phyloP scores from a whole-genome alignment of 768 basidiomycete genomes.

The Lanmaoa rubissima region DNA sequence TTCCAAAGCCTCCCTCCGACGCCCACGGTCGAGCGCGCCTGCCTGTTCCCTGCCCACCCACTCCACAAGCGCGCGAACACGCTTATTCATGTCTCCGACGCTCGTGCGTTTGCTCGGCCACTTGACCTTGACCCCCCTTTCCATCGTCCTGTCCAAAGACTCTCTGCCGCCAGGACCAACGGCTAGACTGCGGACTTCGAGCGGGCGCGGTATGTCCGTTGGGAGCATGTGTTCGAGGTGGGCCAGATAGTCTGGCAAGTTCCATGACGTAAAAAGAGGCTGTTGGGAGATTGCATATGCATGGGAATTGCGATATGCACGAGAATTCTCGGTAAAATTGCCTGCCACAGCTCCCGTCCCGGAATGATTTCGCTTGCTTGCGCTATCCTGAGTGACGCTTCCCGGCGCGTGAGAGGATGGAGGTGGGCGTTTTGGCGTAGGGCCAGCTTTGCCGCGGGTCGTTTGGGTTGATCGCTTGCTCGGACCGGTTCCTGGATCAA shows the following conservation, averaged over 20 bases:
- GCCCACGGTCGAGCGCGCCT: constrained; percentile 64
- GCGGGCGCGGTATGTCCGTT: constrained; percentile 66
- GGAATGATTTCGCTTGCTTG: constrained; percentile 48
- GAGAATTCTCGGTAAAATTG: constrained; percentile 48
- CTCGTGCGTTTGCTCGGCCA: constrained; percentile 96
- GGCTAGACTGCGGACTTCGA: constrained; percentile 61
- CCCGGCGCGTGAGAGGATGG: constrained; percentile 30
- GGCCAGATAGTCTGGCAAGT: constrained; percentile 88
- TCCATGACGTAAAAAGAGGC: constrained; percentile 82
- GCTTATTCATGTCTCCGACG: constrained; percentile 96
- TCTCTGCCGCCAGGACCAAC: constrained; percentile 45
- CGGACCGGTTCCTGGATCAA: constrained; percentile 35
- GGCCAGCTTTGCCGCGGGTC: constrained; percentile 35
- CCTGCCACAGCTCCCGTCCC: constrained; percentile 35
- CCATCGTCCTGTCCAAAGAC: constrained; percentile 58
- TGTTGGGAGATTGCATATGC: constrained; percentile 78
- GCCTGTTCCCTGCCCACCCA: constrained; percentile 93
- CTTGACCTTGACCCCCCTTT: constrained; percentile 83
- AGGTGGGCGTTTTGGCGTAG: constrained; percentile 32
- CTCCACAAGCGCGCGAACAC: constrained; percentile 84
- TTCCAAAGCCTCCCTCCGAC: constrained; percentile 66
- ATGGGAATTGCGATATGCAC: constrained; percentile 77
- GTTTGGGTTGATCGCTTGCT: constrained; percentile 40
- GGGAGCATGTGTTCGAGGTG: constrained; percentile 86
- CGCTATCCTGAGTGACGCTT: constrained; percentile 43